Evolutionary conservation across 768 basidiomycete species (phyloP), one percentile per base, ranked within the genome.

Genomic region (Daedaleopsis sinensis): DNA sequence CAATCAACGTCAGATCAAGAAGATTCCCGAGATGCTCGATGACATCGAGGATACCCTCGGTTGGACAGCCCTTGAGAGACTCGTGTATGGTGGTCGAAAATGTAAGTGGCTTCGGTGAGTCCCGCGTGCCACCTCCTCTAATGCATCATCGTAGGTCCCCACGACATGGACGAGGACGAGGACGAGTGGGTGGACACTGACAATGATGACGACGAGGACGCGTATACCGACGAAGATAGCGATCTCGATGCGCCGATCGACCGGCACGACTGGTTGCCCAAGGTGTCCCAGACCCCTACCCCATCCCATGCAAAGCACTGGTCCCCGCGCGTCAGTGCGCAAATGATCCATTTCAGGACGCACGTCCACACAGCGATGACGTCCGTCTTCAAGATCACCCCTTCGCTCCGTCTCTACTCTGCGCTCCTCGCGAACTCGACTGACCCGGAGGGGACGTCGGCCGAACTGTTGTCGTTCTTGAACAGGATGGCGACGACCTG

Each of bases 21-120:
- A 65, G 52, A 73, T 88, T 15, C 78, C 80, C 0, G 76, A 80
- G 8, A 87, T 89, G 80, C 71, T 89, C 21, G 74, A 78, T n/a
- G 87, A 89, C 58, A 83, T 89, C 52, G 83, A 84, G 39, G 62
- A 74, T 18, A 62, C 73, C 12, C 69, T 84, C 65, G 82, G 84
- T 9, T 84, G 86, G 81, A 69, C 68, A 5, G 74, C 81, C 15
- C 68, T 90, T 10, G 80, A 84, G 50, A 77, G 76, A 32, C 68
- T 90, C 51, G 62, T 89, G 7, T 77, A 78, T 27, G 87, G 86
- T n/a, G 87, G 87, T 1, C 72, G 65, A 18, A 74, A 66, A 64
- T 63, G 82, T 81, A 63, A 64, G 81, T 60, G 2, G 8, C 27
- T 2, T 32, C 27, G 27, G 27, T 32, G 27, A 32, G 27, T 15